Evolutionary conservation across 2,329 filamentous ascomycete genomes (phyloP), one percentile per base, ranked within the genome.

Genomic region (Diaporthe longicolla): DNA sequence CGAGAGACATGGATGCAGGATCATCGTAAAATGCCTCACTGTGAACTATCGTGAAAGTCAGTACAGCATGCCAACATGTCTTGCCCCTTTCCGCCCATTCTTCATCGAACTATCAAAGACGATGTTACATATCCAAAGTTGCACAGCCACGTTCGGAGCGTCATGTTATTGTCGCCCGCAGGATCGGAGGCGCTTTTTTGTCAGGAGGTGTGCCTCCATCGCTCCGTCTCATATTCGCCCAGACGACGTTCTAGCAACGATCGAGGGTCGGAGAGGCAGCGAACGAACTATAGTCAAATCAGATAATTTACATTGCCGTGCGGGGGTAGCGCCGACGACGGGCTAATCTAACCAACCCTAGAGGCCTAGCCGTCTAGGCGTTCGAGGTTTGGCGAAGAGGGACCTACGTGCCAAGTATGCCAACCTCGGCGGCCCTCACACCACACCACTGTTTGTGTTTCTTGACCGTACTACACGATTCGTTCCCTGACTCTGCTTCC

Each of bases 291-390:
- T 54, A 54, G 21, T 68, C 45, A 40, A 68, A 52, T 26, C 45
- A 68, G 15, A 40, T 19, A 68, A 68, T 68, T 26, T 37, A 40
- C 32, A 24, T 68, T 68, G 45, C 63, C 45, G 48, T 68, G 32
- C 63, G 63, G 45, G 63, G 63, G 40, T 54, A 26, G 21, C 45
- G 32, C 29, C n/a, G 21, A 37, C 10, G 13, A 13, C 63, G 63
- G 63, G 63, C 24, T 54, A 40, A 40, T 68, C 63, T 54, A 54
- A 54, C 48, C 63, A 37, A 52, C 45, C 48, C 63, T 26, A 68
- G 45, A 19, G 32, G 29, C 37, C n/a, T 45, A 26, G 32, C 45
- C 48, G 63, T 40, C 63, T 68, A 40, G 48, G 63, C 63, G 32
- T 68, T 68, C 32, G 32, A 68, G 19, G 13, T 40, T 52, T 54